phyloP scores from a whole-genome alignment of 2,329 filamentous ascomycete genomes.

The Ophiostoma pallidulum region DNA sequence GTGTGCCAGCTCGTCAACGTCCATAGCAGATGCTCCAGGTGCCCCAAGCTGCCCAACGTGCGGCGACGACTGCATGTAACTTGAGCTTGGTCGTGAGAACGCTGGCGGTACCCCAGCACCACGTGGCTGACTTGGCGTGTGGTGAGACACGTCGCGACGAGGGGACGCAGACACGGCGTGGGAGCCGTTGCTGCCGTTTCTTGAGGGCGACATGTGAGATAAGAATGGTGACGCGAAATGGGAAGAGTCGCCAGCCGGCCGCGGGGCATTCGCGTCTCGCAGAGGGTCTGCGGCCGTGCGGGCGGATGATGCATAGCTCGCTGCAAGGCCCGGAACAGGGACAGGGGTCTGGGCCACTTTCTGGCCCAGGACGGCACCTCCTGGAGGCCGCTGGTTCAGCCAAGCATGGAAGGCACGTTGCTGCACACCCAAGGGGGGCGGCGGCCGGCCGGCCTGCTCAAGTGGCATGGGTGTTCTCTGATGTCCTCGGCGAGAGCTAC shows the following conservation, averaged over 20 bases:
- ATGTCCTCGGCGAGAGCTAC: background rate
- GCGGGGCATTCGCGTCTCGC: no score
- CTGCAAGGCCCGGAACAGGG: no score
- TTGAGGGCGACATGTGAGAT: no score
- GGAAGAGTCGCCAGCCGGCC: no score
- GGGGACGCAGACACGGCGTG: no score
- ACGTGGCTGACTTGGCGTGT: no score
- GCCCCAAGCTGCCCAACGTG: background rate
- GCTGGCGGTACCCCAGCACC: no score
- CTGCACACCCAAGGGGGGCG: background rate
- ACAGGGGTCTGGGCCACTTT: background rate
- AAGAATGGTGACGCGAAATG: no score
- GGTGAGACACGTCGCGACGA: no score
- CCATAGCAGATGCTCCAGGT: background rate
- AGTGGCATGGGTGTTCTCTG: slow-evolving; percentile 2
- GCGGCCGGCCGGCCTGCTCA: slow-evolving; percentile 1
- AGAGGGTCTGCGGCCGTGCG: no score
- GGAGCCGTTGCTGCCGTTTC: no score
- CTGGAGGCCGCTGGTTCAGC: background rate
- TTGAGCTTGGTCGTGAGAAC: background rate
- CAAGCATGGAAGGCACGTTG: background rate
- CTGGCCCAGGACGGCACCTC: background rate
- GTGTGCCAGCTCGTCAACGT: slow-evolving; percentile 8
- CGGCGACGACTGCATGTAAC: background rate
- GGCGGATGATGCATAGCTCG: no score